These are phyloP conservation scores for Botryococcus braunii DNA, from an alignment of 163 green algal species.

Conservation along the genomic window DNA sequence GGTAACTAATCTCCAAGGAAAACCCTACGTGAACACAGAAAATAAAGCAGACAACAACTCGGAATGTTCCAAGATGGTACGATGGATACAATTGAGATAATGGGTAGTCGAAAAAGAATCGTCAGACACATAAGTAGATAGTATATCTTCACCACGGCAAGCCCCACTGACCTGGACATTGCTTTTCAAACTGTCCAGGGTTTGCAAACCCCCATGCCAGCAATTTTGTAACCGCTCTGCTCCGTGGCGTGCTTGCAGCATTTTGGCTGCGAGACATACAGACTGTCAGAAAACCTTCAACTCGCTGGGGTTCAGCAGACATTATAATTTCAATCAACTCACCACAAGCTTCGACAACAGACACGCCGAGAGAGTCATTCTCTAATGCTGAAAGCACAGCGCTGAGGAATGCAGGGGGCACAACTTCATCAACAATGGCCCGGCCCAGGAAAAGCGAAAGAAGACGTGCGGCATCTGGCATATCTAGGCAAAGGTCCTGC, in stretches of 20 bases:
- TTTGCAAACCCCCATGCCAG: conserved; percentile 67
- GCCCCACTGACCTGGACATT: no score
- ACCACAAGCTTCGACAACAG: conserved; percentile 49
- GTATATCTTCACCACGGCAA: no score
- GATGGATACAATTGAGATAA: no score
- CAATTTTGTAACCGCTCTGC: conserved; percentile 79
- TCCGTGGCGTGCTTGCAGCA: conserved; percentile 69
- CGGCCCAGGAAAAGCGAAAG: conserved; percentile 66
- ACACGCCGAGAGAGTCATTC: conserved; percentile 42
- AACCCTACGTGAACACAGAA: no score
- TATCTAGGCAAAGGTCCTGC: conserved; percentile 76
- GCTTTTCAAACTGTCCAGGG: no score
- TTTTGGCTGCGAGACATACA: conserved; percentile 28
- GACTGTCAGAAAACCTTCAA: not conserved
- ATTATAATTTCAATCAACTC: not conserved
- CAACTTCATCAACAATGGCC: conserved; percentile 76
- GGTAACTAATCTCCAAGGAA: no score
- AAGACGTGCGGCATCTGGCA: conserved; percentile 55
- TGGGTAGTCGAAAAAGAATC: no score
- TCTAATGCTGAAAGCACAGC: conserved; percentile 47
- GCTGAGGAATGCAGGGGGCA: conserved; percentile 74
- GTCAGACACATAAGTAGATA: no score
- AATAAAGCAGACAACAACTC: no score
- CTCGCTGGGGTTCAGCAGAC: not conserved
- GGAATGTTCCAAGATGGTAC: no score